These are phyloP conservation scores for Pterula multifida DNA, from an alignment of 1,284 basidiomycete species.

Conservation along the genomic window DNA sequence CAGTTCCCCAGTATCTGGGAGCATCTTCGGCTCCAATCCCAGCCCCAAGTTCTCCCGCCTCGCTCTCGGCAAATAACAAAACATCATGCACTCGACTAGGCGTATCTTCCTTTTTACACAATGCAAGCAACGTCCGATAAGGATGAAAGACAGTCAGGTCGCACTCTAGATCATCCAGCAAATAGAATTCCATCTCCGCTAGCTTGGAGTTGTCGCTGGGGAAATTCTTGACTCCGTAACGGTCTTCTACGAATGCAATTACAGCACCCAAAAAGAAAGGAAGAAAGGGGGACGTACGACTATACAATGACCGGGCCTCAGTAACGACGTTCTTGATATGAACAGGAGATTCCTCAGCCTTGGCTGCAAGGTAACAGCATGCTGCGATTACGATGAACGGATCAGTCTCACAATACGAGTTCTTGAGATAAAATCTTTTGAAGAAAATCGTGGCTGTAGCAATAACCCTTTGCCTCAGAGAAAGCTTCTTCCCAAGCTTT, in stretches of 20 bases:
- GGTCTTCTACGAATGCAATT: slow-evolving; percentile 29
- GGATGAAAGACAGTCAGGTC: slow-evolving; percentile 92
- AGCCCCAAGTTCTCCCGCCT: slow-evolving; percentile 51
- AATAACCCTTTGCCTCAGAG: slow-evolving; percentile 79
- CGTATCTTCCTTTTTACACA: slow-evolving; percentile 50
- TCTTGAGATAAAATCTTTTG: slow-evolving; percentile 90
- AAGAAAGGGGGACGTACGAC: slow-evolving; percentile 35
- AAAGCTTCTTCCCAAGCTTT: slow-evolving; percentile 78
- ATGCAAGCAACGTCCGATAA: slow-evolving; percentile 74
- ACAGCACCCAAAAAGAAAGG: neutral
- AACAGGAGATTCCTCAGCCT: slow-evolving; percentile 91
- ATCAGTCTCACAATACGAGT: slow-evolving; percentile 88
- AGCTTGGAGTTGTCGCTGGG: slow-evolving; percentile 82
- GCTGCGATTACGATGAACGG: slow-evolving; percentile 87
- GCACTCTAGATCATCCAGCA: slow-evolving; percentile 93
- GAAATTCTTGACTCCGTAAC: slow-evolving; percentile 65
- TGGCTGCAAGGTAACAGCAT: slow-evolving; percentile 92
- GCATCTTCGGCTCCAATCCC: slow-evolving; percentile 48
- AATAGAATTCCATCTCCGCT: slow-evolving; percentile 98
- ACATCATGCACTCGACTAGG: slow-evolving; percentile 14
- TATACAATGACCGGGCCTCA: slow-evolving; percentile 73
- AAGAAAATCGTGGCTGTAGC: slow-evolving; percentile 93
- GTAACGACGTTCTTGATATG: slow-evolving; percentile 90
- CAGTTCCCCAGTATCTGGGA: slow-evolving; percentile 63
- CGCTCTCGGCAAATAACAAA: slow-evolving; percentile 28